Evolutionary conservation across 495 filamentous ascomycete genomes (phyloP), one percentile per base, ranked within the genome.

Genomic region (Penicillium lagena): DNA sequence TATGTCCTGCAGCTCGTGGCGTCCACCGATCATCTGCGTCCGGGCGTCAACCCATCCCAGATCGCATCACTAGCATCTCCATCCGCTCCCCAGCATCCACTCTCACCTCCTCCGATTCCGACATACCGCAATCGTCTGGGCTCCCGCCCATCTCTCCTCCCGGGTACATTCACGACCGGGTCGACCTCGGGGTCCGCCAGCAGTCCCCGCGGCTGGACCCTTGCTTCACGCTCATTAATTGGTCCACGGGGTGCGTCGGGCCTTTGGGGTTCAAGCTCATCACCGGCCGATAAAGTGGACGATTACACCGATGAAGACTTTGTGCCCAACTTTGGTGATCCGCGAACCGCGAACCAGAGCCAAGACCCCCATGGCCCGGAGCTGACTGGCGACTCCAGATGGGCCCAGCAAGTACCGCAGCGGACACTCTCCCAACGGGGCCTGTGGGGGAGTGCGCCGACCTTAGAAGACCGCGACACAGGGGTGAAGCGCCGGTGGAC

Each of bases 1-100:
- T 96, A 94, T 56, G 83, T 88, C 34, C 69, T 96, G 42, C 83
- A 81, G 54, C 56, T 94, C 12, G 70, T 85, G 11, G 86, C 86
- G 22, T 90, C 83, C 28, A 84, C 80, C 1, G 90, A 95, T 14
- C 90, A 96, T 57, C 71, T 95, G 5, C 79, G 83, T 9, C 71
- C 78, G 7, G 70, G 75, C n/a, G 62, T 58, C 15, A 64, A 66
- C 39, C 63, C 59, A 10, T 49, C 60, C 12, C 49, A 59, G 31
- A 42, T 66, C 15, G 49, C 55, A 12, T 58, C 61, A 1, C 52
- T 64, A 15, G 40, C 57, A 4, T 64, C 63, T 15, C 55, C 67
- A 7, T 58, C 49, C 46, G 57, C 42, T 27, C 55, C 39, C 13
- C 51, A 35, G 41, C 22, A 22, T 22, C 56, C 29, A 47, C 54